Evolutionary conservation across 805 yeast genomes (phyloP), one percentile per base, ranked within the genome.

Genomic region (Pichia gijzeniarum): DNA sequence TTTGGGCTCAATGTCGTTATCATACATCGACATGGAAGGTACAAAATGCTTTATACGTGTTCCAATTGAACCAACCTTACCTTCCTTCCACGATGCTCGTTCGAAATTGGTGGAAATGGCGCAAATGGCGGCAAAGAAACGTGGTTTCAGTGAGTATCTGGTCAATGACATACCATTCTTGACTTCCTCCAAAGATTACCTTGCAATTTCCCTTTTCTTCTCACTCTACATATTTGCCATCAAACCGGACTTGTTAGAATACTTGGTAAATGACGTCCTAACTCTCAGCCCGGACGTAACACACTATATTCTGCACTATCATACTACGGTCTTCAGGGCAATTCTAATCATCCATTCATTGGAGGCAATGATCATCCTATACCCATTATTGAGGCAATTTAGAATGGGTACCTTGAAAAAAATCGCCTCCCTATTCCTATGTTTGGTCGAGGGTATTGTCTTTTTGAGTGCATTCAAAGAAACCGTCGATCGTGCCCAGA

Each of bases 91-190:
- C 42, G 85, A 82, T 43, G 73, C 81, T 3, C 65, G 79, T 40
- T 64, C 53, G 1, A 73, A 74, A 52, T 68, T 89, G 41, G 79
- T 82, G 16, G 70, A 73, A 18, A 84, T 89, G 95, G 93, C 95
- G 30, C 76, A 77, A 55, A 72, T 70, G 34, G 78, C 91, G 2
- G 95, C 96, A 3, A 63, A 57, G 4, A 74, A 76, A 48, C 67
- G 83, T 47, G 82, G 82, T 2, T 74, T 64, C 52, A 75, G 89
- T 2, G 80, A 78, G 48, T 60, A 70, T 44, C 13, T 44, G 12
- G 38, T 53, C 10, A 48, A 43, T 32, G 40, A 41, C 12, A 43
- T 53, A 1, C 57, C 57, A 18, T 27, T 40, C 8, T 41, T 52
- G 3, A 19, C 35, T 2, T 79, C 72, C 53, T 62, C 85, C 46